Conservation (phyloP, 129 eudicot species). For the Artemisia argyi region DNA sequence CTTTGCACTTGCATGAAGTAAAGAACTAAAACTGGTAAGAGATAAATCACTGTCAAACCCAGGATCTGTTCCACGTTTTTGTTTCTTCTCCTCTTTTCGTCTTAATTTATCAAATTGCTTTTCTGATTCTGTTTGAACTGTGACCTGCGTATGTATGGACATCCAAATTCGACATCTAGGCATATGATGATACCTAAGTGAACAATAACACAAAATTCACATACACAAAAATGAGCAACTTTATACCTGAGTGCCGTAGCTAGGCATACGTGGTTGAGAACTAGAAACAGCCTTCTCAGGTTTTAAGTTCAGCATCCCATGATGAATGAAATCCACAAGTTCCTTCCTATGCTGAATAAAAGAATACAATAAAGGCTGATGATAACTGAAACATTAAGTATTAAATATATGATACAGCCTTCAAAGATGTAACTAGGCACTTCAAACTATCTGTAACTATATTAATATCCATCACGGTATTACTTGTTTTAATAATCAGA, state of each 20-base stretch:
- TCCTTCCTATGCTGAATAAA: conserved; percentile 81
- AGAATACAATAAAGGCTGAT: conserved; percentile 6
- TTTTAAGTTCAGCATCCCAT: conserved; percentile 70
- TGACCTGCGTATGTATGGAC: conserved; percentile 53
- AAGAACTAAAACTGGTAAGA: conserved; percentile 56
- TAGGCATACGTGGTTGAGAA: conserved; percentile 76
- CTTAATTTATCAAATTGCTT: conserved; percentile 90
- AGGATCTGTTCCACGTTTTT: conserved; percentile 76
- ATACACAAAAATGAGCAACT: conserved; percentile 1
- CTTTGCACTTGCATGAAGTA: conserved; percentile 95
- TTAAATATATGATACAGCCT: conserved; percentile 1
- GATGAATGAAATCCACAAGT: conserved; percentile 79
- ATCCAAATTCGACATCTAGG: conserved; percentile 12
- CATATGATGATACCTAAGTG: conserved; percentile 12
- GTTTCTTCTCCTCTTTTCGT: conserved; percentile 92
- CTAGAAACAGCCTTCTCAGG: conserved; percentile 69
- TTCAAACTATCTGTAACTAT: not conserved
- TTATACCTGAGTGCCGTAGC: conserved; percentile 93
- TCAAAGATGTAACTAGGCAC: conserved; percentile 1
- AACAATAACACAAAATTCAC: conserved; percentile 8
- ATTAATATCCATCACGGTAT: conserved; percentile 1
- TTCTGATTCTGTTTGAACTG: conserved; percentile 91
- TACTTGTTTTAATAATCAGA: not conserved
- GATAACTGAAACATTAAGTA: conserved; percentile 16
- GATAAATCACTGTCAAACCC: conserved; percentile 71